Evolutionary conservation across 331 rosid species (phyloP), one percentile per base, ranked within the genome.

Genomic region (Saraca asoca): DNA sequence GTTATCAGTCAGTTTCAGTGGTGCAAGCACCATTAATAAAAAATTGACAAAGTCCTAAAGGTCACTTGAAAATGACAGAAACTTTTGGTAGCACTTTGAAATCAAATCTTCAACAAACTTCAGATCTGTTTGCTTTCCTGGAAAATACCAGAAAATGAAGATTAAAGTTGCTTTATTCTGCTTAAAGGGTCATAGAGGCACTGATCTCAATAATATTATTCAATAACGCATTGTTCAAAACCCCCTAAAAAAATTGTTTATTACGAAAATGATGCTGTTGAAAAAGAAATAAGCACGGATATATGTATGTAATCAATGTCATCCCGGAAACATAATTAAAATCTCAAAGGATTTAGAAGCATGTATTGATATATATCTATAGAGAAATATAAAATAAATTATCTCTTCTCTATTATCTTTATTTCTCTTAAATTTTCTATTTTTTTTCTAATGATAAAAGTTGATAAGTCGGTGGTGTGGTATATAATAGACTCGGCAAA

Each of bases 121-220:
- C 0, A 9, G 18, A 6, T 24, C 29, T 52, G 53, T 17, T 53
- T 67, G 33, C 34, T 33, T 48, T 44, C 53, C 41, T n/a, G 15
- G 16, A 67, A 54, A 43, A 42, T 39, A 31, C 15, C 12, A 44
- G 29, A 14, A 7, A 39, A 52, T 19, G 5, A 55, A 6, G 19
- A 44, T 19, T n/a, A 58, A 58, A 39, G 52, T 57, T 59, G 18
- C 7, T 60, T 51, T 12, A 19, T 19, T 58, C 17, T 66, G 15
- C 24, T 31, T 7, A 9, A 38, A 38, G 51, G 41, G 19, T 7
- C 61, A 37, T 7, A 3, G 2, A 52, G 6, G 17, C 50, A n/a
- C n/a, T 41, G 5, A 10, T 54, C 63, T 12, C 19, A 19, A 51
- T 18, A 51, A 13, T 13, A 57, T 57, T 24, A 24, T 24, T 24